phyloP scores from a whole-genome alignment of 2,329 filamentous ascomycete species.

The Cladorrhinum sp. region DNA sequence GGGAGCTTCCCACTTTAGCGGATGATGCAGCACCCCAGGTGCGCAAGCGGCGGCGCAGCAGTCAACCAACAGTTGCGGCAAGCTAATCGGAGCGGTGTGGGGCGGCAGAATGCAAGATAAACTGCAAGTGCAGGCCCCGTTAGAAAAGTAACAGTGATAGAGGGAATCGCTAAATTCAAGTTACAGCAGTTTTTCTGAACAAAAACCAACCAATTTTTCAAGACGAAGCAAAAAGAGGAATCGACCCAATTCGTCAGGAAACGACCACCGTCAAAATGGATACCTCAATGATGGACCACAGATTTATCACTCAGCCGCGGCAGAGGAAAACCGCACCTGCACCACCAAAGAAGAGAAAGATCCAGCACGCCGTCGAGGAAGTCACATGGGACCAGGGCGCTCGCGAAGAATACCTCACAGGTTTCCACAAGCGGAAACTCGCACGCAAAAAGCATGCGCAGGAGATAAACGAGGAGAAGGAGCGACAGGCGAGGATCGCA shows the following conservation, averaged over 20 bases:
- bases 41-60: constrained; percentile 5
- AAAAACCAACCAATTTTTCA: neutral
- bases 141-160: constrained; percentile 4
- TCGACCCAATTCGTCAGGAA: neutral
- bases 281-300: neutral
- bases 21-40: constrained; percentile 18
- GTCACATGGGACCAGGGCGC: constrained; percentile 79
- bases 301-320: constrained; percentile 51
- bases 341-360: constrained; percentile 63
- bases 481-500: constrained; percentile 70
- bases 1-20: constrained; percentile 6
- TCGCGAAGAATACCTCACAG: constrained; percentile 84
- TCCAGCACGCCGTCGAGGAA: constrained; percentile 63
- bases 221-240: neutral
- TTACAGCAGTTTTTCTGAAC: constrained; percentile 11
- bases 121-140: neutral
- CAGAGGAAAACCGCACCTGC: constrained; percentile 54
- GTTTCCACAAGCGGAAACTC: constrained; percentile 94
- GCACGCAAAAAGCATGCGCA: constrained; percentile 82
- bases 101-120: constrained; percentile 25
- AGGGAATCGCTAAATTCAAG: constrained; percentile 16
- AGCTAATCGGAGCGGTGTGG: constrained; percentile 19
- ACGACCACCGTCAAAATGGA: neutral
- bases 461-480: constrained; percentile 73
- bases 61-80: neutral